Evolutionary conservation across 1,139 yeast genomes (phyloP).

Genomic region (Pichiaceae sp.): DNA sequence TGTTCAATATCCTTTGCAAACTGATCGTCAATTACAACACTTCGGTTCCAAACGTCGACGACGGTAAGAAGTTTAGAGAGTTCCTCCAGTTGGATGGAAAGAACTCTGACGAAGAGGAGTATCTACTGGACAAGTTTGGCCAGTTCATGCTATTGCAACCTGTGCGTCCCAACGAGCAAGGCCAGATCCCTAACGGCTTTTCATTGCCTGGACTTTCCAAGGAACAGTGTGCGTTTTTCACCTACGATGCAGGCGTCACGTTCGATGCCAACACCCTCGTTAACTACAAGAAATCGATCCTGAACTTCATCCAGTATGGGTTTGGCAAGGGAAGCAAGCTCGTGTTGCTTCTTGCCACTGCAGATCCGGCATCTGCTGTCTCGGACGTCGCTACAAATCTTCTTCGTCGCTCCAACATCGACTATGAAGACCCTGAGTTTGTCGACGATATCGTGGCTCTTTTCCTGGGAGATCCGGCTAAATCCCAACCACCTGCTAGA

Average conservation of each 20-base stretch:
- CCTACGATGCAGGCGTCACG: constrained; percentile 57
- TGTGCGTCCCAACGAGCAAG: constrained; percentile 24
- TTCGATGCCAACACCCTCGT: constrained; percentile 43
- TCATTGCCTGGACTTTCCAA: constrained; percentile 57
- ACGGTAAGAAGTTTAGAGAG: constrained; percentile 25
- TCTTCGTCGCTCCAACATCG: constrained; percentile 42
- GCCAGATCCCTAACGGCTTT: constrained; percentile 30
- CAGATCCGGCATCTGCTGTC: constrained; percentile 49
- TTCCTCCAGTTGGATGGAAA: constrained; percentile 25
- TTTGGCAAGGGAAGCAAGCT: constrained; percentile 31
- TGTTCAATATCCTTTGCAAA: constrained; percentile 55
- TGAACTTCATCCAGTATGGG: constrained; percentile 31
- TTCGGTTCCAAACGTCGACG: constrained; percentile 37
- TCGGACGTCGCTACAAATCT: constrained; percentile 43
- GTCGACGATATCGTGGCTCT: constrained; percentile 36
- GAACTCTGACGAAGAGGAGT: constrained; percentile 30
- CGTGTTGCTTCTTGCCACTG: constrained; percentile 55
- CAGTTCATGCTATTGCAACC: constrained; percentile 54
- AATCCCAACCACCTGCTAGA: constrained; percentile 43
- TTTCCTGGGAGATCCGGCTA: constrained; percentile 36
- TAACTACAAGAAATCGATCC: constrained; percentile 37
- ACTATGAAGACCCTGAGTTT: constrained; percentile 40
- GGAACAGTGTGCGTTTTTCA: constrained; percentile 50
- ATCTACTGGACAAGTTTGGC: constrained; percentile 38
- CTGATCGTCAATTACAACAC: constrained; percentile 42